Evolutionary conservation across 2,329 filamentous ascomycete species (phyloP).

Genomic region (Claviceps digitariae): DNA sequence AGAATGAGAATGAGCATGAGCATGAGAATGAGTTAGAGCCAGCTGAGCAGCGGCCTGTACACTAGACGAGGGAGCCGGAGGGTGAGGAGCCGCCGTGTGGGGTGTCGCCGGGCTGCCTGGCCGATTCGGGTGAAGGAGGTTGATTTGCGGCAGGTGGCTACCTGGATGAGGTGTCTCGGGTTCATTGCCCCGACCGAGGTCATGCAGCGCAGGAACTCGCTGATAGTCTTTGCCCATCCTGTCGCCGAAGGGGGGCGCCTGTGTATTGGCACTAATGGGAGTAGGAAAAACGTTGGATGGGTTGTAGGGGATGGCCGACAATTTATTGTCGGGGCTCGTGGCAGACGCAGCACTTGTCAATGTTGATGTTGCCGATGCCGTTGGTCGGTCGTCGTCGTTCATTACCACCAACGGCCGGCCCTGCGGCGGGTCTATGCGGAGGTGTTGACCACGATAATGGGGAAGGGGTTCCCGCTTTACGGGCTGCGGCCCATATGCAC

Average conservation of each 20-base stretch:
- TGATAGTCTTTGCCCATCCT: slow-evolving; percentile 44
- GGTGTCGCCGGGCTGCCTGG: slow-evolving; percentile 31
- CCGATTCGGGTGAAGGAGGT: slow-evolving; percentile 36
- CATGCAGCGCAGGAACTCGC: slow-evolving; percentile 47
- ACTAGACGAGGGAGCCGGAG: slow-evolving; percentile 22
- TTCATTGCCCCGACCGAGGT: slow-evolving; percentile 38
- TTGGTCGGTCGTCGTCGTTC: slow-evolving; percentile 46
- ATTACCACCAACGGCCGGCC: slow-evolving; percentile 35
- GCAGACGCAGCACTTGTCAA: slow-evolving; percentile 40
- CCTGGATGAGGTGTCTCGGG: slow-evolving; percentile 39
- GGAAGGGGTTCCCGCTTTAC: slow-evolving; percentile 43
- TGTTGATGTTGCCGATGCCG: slow-evolving; percentile 46
- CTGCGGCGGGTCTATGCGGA: slow-evolving; percentile 51
- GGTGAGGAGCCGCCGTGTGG: slow-evolving; percentile 21
- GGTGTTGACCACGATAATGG: slow-evolving; percentile 45
- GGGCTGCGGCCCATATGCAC: slow-evolving; percentile 22
- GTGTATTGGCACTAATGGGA: slow-evolving; percentile 44
- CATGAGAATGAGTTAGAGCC: slow-evolving; percentile 42
- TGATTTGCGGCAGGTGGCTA: slow-evolving; percentile 42
- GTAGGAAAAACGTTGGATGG: slow-evolving; percentile 46
- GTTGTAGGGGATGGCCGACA: slow-evolving; percentile 43
- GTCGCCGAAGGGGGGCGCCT: slow-evolving; percentile 31
- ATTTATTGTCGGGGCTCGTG: slow-evolving; percentile 46
- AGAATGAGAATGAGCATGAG: slow-evolving; percentile 40
- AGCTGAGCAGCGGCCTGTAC: slow-evolving; percentile 45